These are phyloP conservation scores for Umbelopsis vinacea DNA, from an alignment of 192 early-diverging fungal species.

Conservation along the genomic window DNA sequence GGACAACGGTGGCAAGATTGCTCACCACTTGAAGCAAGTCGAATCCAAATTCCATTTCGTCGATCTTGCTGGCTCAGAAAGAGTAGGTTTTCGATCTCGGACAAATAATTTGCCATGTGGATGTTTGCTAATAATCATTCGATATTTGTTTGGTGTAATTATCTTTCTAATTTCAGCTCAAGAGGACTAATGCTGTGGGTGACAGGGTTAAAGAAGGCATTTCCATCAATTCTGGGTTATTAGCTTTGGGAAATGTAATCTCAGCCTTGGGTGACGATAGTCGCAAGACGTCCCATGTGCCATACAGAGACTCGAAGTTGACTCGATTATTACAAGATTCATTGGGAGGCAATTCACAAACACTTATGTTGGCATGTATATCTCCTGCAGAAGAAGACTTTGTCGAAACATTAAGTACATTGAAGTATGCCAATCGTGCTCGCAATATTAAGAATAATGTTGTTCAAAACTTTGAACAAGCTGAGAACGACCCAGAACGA, in stretches of 20 bases:
- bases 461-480: conserved; percentile 20
- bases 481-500: neutral
- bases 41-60: conserved; percentile 97
- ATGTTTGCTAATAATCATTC: conserved; percentile 8
- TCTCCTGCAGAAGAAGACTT: conserved; percentile 83
- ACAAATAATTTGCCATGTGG: neutral
- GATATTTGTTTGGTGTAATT: neutral
- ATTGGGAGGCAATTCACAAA: conserved; percentile 93
- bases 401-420: conserved; percentile 92
- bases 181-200: conserved; percentile 89
- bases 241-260: conserved; percentile 97
- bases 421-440: conserved; percentile 95
- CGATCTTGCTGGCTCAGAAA: conserved; percentile 96
- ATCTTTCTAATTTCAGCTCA: conserved; percentile 54
- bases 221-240: conserved; percentile 93
- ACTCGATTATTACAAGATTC: conserved; percentile 98
- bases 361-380: conserved; percentile 95
- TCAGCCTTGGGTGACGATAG: conserved; percentile 86
- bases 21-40: conserved; percentile 47
- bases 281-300: conserved; percentile 74
- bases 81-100: conserved; percentile 44
- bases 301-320: conserved; percentile 96
- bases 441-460: conserved; percentile 94
- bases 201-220: conserved; percentile 96
- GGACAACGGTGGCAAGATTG: conserved; percentile 28